Conservation (phyloP, 257 asterid species). For the Petunia secreta region DNA sequence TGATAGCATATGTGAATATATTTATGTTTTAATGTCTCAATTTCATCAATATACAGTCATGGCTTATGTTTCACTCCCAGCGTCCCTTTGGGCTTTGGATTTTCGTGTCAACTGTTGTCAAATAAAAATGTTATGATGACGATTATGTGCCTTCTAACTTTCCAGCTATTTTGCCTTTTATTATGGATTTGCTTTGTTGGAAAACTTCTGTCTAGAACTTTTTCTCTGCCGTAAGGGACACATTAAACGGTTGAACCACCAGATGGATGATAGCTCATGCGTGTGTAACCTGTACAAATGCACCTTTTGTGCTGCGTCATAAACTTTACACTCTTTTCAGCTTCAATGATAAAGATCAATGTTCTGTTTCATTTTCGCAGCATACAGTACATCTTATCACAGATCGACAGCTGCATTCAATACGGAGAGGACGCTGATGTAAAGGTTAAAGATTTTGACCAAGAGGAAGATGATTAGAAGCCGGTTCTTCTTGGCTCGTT, state of each 20-base stretch:
- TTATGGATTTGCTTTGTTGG: background rate
- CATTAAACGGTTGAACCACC: background rate
- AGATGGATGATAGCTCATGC: background rate
- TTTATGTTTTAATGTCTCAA: background rate
- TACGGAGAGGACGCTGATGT: slow-evolving; percentile 95
- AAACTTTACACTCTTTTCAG: background rate
- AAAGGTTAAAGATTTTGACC: slow-evolving; percentile 83
- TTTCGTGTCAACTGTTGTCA: background rate
- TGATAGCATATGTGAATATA: background rate
- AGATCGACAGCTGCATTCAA: slow-evolving; percentile 83
- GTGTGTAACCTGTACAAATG: background rate
- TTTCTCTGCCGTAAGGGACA: background rate
- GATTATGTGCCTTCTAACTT: background rate
- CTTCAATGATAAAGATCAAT: background rate
- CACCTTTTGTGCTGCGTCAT: background rate
- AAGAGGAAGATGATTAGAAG: slow-evolving; percentile 49
- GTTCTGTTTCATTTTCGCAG: slow-evolving; percentile 44
- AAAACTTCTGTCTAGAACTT: background rate
- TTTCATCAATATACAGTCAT: background rate
- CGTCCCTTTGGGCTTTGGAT: background rate
- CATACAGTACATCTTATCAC: slow-evolving; percentile 75
- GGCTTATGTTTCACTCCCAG: background rate
- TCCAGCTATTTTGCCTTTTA: background rate
- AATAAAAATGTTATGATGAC: background rate
- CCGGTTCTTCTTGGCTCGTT: background rate